Evolutionary conservation across 192 early-diverging fungal species (phyloP).

Genomic region (Spizellomyces sp.): DNA sequence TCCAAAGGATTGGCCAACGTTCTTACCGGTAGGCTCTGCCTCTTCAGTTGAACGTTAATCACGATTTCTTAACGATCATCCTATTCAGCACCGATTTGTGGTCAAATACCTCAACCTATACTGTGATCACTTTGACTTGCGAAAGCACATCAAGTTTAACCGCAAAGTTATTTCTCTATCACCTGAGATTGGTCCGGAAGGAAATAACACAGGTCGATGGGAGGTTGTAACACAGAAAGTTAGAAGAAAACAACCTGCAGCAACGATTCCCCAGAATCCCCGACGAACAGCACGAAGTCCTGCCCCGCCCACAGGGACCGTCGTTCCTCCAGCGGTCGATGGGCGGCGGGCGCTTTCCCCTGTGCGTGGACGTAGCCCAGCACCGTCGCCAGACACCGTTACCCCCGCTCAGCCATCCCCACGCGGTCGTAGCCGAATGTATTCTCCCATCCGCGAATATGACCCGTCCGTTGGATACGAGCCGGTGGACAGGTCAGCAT

Average conservation of each 20-base stretch:
- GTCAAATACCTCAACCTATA: constrained; percentile 59
- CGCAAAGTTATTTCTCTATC: constrained; percentile 51
- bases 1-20: constrained; percentile 62
- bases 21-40: constrained; percentile 34
- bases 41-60: no score
- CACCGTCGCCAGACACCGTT: not conserved
- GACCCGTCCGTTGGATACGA: constrained; percentile 26
- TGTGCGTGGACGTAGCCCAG: not conserved
- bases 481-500: not conserved
- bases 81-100: constrained; percentile 35
- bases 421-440: not conserved
- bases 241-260: constrained; percentile 10
- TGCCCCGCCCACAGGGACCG: not conserved
- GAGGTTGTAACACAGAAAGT: constrained; percentile 35
- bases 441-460: constrained; percentile 11
- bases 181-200: constrained; percentile 39
- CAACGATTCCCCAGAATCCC: not conserved
- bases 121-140: constrained; percentile 49
- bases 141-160: constrained; percentile 54
- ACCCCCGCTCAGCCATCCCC: not conserved
- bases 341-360: not conserved
- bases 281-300: not conserved
- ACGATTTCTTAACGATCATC: no score
- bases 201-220: constrained; percentile 47
- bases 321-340: constrained; percentile 2